A percentile compares a stretch with the other conserved stretches of the same genome.
phyloP scores from a whole-genome alignment of 2,329 filamentous ascomycete species.

The Aspergillus flavus region DNA sequence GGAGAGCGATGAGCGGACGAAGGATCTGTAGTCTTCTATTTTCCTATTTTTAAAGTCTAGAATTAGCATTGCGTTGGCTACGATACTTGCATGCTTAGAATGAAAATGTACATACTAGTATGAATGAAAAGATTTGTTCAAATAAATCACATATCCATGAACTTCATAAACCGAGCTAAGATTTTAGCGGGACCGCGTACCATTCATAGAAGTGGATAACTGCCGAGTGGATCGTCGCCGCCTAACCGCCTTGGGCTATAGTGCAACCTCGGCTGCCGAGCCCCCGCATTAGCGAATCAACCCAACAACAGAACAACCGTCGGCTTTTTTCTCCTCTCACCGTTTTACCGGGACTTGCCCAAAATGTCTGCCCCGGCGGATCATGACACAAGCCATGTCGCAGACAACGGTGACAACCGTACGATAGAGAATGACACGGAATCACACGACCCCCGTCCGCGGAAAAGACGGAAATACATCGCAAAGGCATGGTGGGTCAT shows the following conservation, averaged over 20 bases:
- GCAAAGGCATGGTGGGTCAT: slow-evolving; percentile 61
- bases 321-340: slow-evolving; percentile 12
- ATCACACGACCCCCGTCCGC: slow-evolving; percentile 40
- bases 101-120: slow-evolving; percentile 6
- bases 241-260: neutral
- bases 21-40: slow-evolving; percentile 40
- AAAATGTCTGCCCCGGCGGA: neutral
- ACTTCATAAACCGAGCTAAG: neutral
- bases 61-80: neutral
- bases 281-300: slow-evolving; percentile 16
- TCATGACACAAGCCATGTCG: neutral
- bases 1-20: slow-evolving; percentile 56
- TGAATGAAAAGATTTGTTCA: neutral
- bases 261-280: slow-evolving; percentile 13
- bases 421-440: slow-evolving; percentile 12
- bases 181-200: neutral
- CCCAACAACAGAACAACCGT: neutral
- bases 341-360: neutral
- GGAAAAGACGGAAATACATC: slow-evolving; percentile 66
- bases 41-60: neutral
- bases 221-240: neutral
- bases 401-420: slow-evolving; percentile 10
- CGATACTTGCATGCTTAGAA: neutral
- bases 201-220: neutral
- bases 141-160: neutral